These are phyloP conservation scores for Pseudozyma tsukubaensis DNA, from an alignment of 1,284 basidiomycete species.

Conservation along the genomic window DNA sequence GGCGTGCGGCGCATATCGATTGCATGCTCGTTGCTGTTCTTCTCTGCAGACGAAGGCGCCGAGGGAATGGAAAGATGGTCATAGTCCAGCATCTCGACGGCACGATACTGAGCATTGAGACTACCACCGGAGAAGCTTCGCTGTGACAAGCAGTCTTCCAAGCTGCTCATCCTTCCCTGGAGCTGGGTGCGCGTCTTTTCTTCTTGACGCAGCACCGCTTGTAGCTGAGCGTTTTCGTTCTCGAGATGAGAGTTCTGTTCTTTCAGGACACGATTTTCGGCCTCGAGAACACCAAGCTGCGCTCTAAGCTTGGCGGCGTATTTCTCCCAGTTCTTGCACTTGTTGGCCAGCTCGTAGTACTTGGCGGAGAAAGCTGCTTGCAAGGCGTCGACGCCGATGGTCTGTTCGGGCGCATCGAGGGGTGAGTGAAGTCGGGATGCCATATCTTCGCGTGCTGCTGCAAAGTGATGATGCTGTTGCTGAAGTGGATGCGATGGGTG, in stretches of 20 bases:
- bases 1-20: conserved; percentile 18
- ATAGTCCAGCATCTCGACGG: conserved; percentile 33
- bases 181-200: conserved; percentile 34
- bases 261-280: conserved; percentile 52
- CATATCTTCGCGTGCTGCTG: conserved; percentile 4
- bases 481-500: not conserved
- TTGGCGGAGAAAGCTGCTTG: conserved; percentile 56
- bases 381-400: conserved; percentile 54
- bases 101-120: conserved; percentile 28
- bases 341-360: conserved; percentile 56
- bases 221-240: conserved; percentile 44
- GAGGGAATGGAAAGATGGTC: conserved; percentile 47
- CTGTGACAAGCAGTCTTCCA: conserved; percentile 43
- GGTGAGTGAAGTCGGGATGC: conserved; percentile 18
- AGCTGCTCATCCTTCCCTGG: conserved; percentile 34
- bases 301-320: conserved; percentile 60
- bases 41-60: conserved; percentile 41
- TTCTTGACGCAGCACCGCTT: conserved; percentile 26
- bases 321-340: conserved; percentile 63
- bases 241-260: conserved; percentile 52
- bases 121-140: conserved; percentile 25
- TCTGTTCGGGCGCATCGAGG: conserved; percentile 19
- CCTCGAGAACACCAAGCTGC: conserved; percentile 52
- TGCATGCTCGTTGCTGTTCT: conserved; percentile 10
- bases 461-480: not conserved